A percentile compares a stretch with the other conserved stretches of the same genome.
phyloP scores from a whole-genome alignment of 305 asterid genomes.

The Rubia balearica region DNA sequence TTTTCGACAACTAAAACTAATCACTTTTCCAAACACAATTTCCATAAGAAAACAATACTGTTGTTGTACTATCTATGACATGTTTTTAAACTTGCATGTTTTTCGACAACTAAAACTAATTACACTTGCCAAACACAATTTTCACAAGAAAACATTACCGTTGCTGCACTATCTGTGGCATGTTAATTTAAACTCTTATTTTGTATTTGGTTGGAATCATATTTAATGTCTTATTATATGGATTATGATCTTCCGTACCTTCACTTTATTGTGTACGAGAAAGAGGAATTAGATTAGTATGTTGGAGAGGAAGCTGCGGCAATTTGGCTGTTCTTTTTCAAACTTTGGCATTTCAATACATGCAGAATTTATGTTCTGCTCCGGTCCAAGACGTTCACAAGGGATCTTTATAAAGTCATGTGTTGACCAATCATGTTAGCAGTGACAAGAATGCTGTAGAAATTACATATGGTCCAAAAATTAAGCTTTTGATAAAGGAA shows the following conservation, averaged over 20 bases:
- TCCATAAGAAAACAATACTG: background rate
- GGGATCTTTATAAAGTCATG: constrained; percentile 27
- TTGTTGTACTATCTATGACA: background rate
- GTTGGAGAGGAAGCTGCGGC: constrained; percentile 7
- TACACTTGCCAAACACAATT: too few relatives aligned
- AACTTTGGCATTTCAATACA: background rate
- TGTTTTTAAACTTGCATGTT: background rate
- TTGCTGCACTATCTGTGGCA: too few relatives aligned
- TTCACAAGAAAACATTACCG: too few relatives aligned
- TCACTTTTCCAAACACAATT: background rate
- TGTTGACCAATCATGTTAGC: constrained; percentile 21
- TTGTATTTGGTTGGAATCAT: background rate
- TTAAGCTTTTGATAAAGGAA: constrained; percentile 26
- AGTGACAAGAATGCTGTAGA: constrained; percentile 27
- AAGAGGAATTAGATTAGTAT: background rate
- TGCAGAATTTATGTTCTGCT: constrained; percentile 29
- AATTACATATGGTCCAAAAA: constrained; percentile 20
- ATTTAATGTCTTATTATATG: background rate
- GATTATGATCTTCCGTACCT: background rate
- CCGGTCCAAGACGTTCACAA: constrained; percentile 28
- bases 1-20: background rate
- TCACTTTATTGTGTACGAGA: background rate
- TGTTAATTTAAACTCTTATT: background rate
- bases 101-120: too few relatives aligned
- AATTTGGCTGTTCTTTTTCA: background rate